These are phyloP conservation scores for Neurospora sp. DNA, from an alignment of 495 filamentous ascomycete genomes.

Conservation along the genomic window DNA sequence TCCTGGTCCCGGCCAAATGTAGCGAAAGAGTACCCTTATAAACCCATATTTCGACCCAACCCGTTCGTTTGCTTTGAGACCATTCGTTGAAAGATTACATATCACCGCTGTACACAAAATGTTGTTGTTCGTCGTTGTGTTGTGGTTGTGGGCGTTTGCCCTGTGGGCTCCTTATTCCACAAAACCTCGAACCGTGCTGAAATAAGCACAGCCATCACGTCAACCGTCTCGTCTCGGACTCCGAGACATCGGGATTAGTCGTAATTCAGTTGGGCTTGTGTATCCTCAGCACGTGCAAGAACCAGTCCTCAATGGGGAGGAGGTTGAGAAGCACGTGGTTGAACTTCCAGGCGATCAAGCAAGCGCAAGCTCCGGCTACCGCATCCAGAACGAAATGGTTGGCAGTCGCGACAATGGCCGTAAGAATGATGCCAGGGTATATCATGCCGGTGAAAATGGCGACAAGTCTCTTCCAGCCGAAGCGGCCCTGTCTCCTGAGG, in stretches of 20 bases:
- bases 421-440: constrained; percentile 56
- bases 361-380: constrained; percentile 45
- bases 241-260: neutral
- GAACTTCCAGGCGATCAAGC: constrained; percentile 19
- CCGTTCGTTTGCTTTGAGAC: neutral
- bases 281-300: constrained; percentile 17
- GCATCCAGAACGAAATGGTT: constrained; percentile 70
- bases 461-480: constrained; percentile 19
- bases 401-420: constrained; percentile 61
- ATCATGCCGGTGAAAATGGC: constrained; percentile 44
- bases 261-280: constrained; percentile 15
- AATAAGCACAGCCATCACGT: neutral
- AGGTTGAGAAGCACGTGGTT: constrained; percentile 20
- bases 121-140: neutral
- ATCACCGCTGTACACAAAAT: neutral
- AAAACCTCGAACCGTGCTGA: neutral
- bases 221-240: neutral
- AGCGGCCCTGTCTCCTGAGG: constrained; percentile 13
- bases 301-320: constrained; percentile 21
- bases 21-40: neutral
- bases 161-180: neutral
- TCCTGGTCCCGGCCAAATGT: neutral
- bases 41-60: neutral
- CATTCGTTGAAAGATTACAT: neutral
- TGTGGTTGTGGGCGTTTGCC: neutral